A percentile compares a stretch with the other conserved stretches of the same genome.
Evolutionary conservation across 2,329 filamentous ascomycete genomes (phyloP).

Genomic region (Clonostachys byssicola): DNA sequence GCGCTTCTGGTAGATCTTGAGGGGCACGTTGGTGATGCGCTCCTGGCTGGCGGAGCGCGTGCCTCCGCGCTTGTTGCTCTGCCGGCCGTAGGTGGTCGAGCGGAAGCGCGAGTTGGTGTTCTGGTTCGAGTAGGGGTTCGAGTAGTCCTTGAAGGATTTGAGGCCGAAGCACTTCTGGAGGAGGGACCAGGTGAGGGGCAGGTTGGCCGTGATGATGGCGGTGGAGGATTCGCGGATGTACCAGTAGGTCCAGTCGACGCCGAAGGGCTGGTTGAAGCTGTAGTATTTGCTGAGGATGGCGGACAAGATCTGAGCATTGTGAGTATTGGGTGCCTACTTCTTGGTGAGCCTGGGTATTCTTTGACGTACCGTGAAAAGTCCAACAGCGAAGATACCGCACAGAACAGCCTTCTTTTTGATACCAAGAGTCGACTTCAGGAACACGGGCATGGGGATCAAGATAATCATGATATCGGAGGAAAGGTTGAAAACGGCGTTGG

Average conservation of each 20-base stretch:
- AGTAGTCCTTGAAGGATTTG: constrained; percentile 13
- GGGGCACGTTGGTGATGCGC: constrained; percentile 13
- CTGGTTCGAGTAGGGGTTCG: constrained; percentile 5
- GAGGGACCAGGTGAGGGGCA: constrained; percentile 36
- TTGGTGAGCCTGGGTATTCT: background rate
- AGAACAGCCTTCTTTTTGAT: constrained; percentile 47
- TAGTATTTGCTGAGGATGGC: constrained; percentile 42
- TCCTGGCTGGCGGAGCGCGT: constrained; percentile 1
- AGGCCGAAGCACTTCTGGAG: constrained; percentile 29
- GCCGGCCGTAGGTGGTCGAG: background rate
- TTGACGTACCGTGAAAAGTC: constrained; percentile 33
- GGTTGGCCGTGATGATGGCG: constrained; percentile 36
- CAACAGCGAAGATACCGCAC: constrained; percentile 35
- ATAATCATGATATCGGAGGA: constrained; percentile 55
- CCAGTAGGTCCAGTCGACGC: constrained; percentile 33
- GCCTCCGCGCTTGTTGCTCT: background rate
- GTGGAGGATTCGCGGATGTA: constrained; percentile 40
- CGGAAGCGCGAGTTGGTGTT: constrained; percentile 1
- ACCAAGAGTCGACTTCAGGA: constrained; percentile 42
- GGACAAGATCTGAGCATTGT: constrained; percentile 34
- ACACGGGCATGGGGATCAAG: constrained; percentile 45
- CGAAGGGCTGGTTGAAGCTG: constrained; percentile 32
- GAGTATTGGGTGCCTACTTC: background rate
- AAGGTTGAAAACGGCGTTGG: constrained; percentile 54
- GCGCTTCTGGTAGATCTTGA: constrained; percentile 11